Conservation (phyloP, 2,329 filamentous ascomycete species). For the Pseudogymnoascus sp. region DNA sequence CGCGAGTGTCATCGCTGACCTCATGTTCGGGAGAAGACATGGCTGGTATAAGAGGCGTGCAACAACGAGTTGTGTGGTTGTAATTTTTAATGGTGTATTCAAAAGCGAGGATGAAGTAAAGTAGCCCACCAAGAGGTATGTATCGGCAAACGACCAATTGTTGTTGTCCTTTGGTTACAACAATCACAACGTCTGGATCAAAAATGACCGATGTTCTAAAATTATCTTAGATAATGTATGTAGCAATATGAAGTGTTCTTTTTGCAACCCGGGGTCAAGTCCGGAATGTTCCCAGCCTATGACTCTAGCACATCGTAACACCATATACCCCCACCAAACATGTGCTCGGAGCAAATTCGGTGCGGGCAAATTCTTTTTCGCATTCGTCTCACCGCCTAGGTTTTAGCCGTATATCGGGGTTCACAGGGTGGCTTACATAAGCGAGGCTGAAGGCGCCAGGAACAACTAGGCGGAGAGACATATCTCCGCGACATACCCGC, state of each 20-base stretch:
- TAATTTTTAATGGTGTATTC: constrained; percentile 3
- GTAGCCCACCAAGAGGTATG: neutral
- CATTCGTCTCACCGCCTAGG: constrained; percentile 5
- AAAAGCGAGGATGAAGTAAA: constrained; percentile 1
- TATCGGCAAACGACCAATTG: constrained; percentile 4
- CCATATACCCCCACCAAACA: neutral
- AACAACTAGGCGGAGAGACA: neutral
- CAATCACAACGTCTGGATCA: neutral
- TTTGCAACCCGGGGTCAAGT: neutral
- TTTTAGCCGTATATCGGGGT: neutral
- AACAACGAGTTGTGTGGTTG: constrained; percentile 7
- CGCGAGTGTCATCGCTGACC: constrained; percentile 43
- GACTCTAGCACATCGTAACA: constrained; percentile 2
- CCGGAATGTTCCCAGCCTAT: neutral
- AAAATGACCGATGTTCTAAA: neutral
- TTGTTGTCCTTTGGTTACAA: constrained; percentile 2
- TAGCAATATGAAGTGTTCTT: neutral
- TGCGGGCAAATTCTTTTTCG: constrained; percentile 7
- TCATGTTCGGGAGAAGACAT: constrained; percentile 25
- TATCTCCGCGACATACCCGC: constrained; percentile 5
- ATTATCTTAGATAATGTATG: neutral
- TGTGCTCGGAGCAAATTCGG: constrained; percentile 7
- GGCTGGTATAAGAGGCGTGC: constrained; percentile 11
- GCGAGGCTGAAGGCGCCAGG: neutral
- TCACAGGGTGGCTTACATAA: neutral